Base-by-base conservation (phyloP, 345 rosid genomes). In the Moringa oleifera region DNA sequence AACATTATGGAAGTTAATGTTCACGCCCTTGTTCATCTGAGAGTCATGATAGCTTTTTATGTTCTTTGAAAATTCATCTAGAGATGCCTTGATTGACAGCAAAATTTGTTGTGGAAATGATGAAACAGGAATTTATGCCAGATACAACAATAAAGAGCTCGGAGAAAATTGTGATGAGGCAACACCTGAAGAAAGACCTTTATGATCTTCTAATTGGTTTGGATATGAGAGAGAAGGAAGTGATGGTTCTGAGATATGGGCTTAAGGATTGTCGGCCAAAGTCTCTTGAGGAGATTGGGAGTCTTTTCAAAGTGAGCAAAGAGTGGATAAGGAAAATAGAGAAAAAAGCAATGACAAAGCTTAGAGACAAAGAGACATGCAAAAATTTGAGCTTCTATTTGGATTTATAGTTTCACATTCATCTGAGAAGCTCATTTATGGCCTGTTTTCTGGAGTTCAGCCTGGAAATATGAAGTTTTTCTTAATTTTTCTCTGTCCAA, bases 281-380 rank as follows among this genome's bases (percentile, higher is more conserved):
- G 81, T 85, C 97, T 2, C 84, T 91, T 0, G 94, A 79, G 73
- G 91, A 88, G 81, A 86, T 81, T 28, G 96, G 96, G 49, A 81
- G 71, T 80, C 59, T 67, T 22, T 77, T 85, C 60, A 66, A 59
- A 4, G 91, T 88, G 31, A 91, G 94, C 82, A 91, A 91, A 76
- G 94, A 91, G 70, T 86, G 96, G 94, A 81, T 88, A 53, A 75
- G 96, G 73, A 80, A 69, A 72, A 73, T 86, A 25, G 87, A 91
- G 81, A 76, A 78, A 70, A 80, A 81, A 78, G 94, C 83, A 21
- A 68, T 83, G 73, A 65, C 69, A 17, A 83, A 81, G 74, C 71
- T 91, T 52, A 77, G 81, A 59, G 73, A 77, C 53, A 57, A 65
- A 45, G 86, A 80, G 51, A 74, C 70, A 2, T 56, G 72, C 18